Base-by-base conservation (phyloP, 768 basidiomycete genomes). In the Hericium rajendrae region DNA sequence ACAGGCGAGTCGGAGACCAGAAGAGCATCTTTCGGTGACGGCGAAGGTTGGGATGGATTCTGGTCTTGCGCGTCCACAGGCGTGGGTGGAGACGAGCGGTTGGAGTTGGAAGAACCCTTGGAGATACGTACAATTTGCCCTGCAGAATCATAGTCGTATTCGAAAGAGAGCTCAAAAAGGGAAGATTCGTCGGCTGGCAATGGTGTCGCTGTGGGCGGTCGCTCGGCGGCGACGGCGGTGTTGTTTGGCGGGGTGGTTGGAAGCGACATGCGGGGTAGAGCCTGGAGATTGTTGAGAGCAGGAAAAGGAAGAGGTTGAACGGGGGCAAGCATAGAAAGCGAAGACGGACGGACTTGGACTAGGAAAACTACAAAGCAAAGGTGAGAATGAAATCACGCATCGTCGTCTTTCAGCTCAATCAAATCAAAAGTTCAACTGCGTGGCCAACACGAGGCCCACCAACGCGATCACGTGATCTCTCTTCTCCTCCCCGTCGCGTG, bases 131-230 rank as follows among this genome's bases (percentile, higher is more conserved):
- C 71, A 56, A 74, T 72, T 57, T 84, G 77, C 6, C 83, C 84
- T 8, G 79, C 71, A 11, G 74, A 71, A 70, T 82, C 80, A 48
- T 72, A 73, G 60, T 79, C 74, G 59, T 84, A 87, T 62, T 83
- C 81, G 68, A 87, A 85, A 6, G 82, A 84, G 53, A 85, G 77
- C 64, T 85, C 84, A 59, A 82, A 80, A 55, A 80, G 71, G 12
- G 79, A 80, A 1, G 81, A 81, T 60, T 82, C 82, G 65, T 84
- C 82, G 22, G 82, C 83, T 55, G 70, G 67, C 2, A 76, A 70
- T 2, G 71, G 28, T 10, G 38, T 20, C 20, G 32, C 52, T 38
- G 12, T 20, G 6, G 16, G 52, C 2, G 32, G 32, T 32, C 32
- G 32, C 32, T 32, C 32, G 6, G 32, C 6, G 32, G 32, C 32